Evolutionary conservation across 805 yeast species (phyloP), one percentile per base, ranked within the genome.

Genomic region (Schwanniomyces pseudopolymorphus): DNA sequence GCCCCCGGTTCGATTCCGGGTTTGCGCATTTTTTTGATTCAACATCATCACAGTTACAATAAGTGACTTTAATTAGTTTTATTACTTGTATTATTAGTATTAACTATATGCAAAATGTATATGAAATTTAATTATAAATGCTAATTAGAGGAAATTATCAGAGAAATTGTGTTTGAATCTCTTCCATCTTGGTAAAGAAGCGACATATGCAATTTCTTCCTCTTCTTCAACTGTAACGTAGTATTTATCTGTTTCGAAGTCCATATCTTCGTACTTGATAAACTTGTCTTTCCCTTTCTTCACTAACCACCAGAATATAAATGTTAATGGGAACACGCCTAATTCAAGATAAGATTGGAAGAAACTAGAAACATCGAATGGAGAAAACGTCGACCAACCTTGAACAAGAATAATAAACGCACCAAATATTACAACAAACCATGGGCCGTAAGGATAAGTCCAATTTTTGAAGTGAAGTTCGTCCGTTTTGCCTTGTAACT

Each of bases 381-480:
- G 82, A 6, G 72, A 65, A 49, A 78, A 72, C 4, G 76, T 61
- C 6, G 74, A 58, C 81, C 81, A 78, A 7, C 82, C 83, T 62
- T 78, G 83, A 6, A 78, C 75, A n/a, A 78, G 58, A 27, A 78
- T 64, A 46, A 78, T 74, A 43, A 77, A 66, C 0, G 67, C 52
- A 4, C 72, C 74, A 46, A 72, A 69, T 4, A 75, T 50, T 1
- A 75, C 73, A 14, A 70, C 69, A 49, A 75, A 65, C 64, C 72
- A 75, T 9, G 80, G 79, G 1, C 81, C 82, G 46, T 59, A 71
- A 9, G 83, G 82, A 52, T 77, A 71, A 1, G 80, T 72, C 81
- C 81, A 77, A 54, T 77, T 77, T 44, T 58, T 67, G 56, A 60
- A 77, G 10, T 59, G 54, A 24, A 78, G 59, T 47, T 73, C 72